Evolutionary conservation across 2,329 filamentous ascomycete species (phyloP).

Genomic region (Arthrobotrys megalospora): DNA sequence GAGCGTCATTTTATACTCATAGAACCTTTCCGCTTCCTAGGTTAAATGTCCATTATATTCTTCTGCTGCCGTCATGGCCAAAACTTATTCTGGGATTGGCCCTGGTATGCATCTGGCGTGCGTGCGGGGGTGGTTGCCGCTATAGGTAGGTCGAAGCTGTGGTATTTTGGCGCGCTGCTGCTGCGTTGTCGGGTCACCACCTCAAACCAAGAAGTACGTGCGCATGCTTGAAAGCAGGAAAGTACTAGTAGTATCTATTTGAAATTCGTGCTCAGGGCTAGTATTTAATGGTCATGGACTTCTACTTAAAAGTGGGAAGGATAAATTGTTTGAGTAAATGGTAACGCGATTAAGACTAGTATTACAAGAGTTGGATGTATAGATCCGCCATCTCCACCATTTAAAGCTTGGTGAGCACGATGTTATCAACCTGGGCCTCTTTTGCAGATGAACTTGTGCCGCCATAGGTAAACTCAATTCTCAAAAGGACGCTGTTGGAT

Average conservation of each 20-base stretch:
- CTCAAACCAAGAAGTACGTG: no score
- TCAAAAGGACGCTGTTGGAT: slow-evolving; percentile 1
- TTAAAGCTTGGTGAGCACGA: slow-evolving; percentile 26
- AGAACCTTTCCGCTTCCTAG: neutral
- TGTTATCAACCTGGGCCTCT: slow-evolving; percentile 28
- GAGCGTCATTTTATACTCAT: neutral
- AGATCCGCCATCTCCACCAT: no score
- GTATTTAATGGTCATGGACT: no score
- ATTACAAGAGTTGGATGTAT: neutral
- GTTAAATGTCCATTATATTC: neutral
- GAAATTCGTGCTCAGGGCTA: no score
- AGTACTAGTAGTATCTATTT: no score
- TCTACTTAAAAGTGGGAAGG: neutral
- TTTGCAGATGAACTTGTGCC: neutral
- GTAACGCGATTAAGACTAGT: slow-evolving; percentile 1
- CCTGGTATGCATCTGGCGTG: neutral
- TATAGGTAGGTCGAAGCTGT: neutral
- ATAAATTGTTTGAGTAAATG: neutral
- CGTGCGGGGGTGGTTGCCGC: neutral
- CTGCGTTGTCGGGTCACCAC: neutral
- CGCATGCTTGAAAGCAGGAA: no score
- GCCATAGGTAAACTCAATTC: slow-evolving; percentile 9
- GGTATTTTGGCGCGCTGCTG: neutral
- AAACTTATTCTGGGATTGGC: neutral
- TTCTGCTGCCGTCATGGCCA: neutral